These are phyloP conservation scores for Wickerhamomyces tratensis DNA, from an alignment of 805 yeast species.

Conservation along the genomic window DNA sequence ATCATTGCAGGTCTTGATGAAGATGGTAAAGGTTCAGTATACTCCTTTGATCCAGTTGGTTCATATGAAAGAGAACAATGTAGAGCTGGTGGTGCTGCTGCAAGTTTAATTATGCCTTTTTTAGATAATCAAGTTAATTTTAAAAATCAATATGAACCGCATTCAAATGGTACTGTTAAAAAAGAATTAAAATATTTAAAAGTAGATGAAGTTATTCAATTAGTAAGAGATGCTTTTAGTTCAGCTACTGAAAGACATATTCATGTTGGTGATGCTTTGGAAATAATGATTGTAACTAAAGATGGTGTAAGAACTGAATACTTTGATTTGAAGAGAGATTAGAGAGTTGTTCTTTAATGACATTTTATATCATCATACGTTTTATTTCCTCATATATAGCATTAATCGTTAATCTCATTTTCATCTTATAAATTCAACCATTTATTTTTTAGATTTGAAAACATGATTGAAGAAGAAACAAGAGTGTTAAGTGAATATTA, in stretches of 20 bases:
- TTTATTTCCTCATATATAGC: too few relatives aligned
- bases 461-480: too few relatives aligned
- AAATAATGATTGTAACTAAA: conserved; percentile 82
- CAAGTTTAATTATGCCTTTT: conserved; percentile 93
- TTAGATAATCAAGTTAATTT: conserved; percentile 95
- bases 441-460: too few relatives aligned
- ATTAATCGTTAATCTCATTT: too few relatives aligned
- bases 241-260: conserved; percentile 98
- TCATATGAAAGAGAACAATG: conserved; percentile 96
- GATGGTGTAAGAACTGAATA: conserved; percentile 84
- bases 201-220: conserved; percentile 75
- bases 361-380: too few relatives aligned
- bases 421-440: too few relatives aligned
- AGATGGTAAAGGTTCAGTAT: conserved; percentile 86
- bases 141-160: conserved; percentile 86
- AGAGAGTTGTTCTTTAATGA: conserved; percentile 4
- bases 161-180: conserved; percentile 55
- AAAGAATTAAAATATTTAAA: conserved; percentile 52
- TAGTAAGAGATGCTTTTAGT: conserved; percentile 89
- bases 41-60: conserved; percentile 96
- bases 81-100: conserved; percentile 97
- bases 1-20: conserved; percentile 87
- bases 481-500: too few relatives aligned
- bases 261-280: conserved; percentile 95
- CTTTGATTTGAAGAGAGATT: conserved; percentile 85